Conservation (phyloP, 179 eudicot species). For the Gypsophila paniculata region DNA sequence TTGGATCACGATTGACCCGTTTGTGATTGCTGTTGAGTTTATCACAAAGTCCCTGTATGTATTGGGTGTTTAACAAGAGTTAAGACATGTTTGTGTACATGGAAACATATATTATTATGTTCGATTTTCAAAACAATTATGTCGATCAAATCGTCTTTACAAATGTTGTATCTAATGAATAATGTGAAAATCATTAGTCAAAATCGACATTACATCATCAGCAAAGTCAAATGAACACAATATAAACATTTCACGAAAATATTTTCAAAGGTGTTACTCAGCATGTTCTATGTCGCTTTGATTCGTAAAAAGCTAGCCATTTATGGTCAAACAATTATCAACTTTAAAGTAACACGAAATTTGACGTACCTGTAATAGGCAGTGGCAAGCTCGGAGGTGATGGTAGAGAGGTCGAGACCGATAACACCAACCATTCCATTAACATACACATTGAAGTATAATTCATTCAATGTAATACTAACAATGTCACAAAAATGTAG, state of each 20-base stretch:
- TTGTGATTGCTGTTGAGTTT: slow-evolving; percentile 54
- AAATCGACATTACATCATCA: too few relatives aligned
- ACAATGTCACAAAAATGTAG: slow-evolving; percentile 89
- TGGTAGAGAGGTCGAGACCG: slow-evolving; percentile 62
- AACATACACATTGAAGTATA: slow-evolving; percentile 75
- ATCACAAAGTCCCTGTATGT: slow-evolving; percentile 55
- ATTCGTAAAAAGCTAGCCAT: too few relatives aligned
- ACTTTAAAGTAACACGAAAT: background rate
- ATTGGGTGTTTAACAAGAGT: background rate
- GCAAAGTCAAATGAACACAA: background rate
- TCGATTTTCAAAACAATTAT: too few relatives aligned
- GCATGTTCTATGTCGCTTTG: too few relatives aligned
- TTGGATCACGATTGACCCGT: slow-evolving; percentile 49
- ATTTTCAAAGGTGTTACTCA: too few relatives aligned
- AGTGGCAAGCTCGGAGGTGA: slow-evolving; percentile 50
- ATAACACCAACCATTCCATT: slow-evolving; percentile 53
- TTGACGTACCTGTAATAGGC: slow-evolving; percentile 50
- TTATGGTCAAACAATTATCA: background rate
- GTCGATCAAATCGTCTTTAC: too few relatives aligned
- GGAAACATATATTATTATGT: too few relatives aligned
- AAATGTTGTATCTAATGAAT: too few relatives aligned
- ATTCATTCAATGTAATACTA: slow-evolving; percentile 47
- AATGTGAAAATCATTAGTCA: too few relatives aligned
- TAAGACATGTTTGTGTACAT: background rate
- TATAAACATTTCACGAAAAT: too few relatives aligned